Conservation (phyloP, 352 stramenopile genomes). For the Globisporangium polare region DNA sequence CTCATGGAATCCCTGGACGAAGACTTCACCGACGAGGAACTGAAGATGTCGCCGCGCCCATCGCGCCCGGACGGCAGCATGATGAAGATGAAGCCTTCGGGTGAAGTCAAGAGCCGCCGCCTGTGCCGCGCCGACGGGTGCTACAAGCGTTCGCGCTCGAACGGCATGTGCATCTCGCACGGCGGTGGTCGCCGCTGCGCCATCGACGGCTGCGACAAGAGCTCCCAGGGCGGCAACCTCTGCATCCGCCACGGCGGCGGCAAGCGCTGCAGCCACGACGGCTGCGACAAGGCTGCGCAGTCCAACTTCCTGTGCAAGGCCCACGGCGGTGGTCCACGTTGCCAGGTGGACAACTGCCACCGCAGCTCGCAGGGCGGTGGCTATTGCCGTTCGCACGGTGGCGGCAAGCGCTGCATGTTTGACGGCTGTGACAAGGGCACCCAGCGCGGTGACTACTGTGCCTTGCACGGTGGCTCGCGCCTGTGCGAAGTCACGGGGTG, state of each 20-base stretch:
- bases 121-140: slow-evolving; percentile 74
- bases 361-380: slow-evolving; percentile 75
- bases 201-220: slow-evolving; percentile 78
- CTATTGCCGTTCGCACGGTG: slow-evolving; percentile 82
- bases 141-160: slow-evolving; percentile 85
- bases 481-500: slow-evolving; percentile 78
- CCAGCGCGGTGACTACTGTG: slow-evolving; percentile 84
- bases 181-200: slow-evolving; percentile 74
- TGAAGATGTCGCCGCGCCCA: slow-evolving; percentile 48
- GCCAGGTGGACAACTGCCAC: slow-evolving; percentile 59
- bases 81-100: slow-evolving; percentile 21
- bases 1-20: slow-evolving; percentile 71
- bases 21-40: slow-evolving; percentile 67
- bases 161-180: slow-evolving; percentile 84
- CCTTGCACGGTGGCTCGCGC: slow-evolving; percentile 78
- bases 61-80: slow-evolving; percentile 22
- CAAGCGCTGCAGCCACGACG: slow-evolving; percentile 72
- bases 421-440: slow-evolving; percentile 85
- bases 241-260: slow-evolving; percentile 86
- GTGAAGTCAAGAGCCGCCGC: slow-evolving; percentile 56
- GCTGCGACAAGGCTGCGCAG: slow-evolving; percentile 79
- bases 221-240: slow-evolving; percentile 72
- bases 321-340: slow-evolving; percentile 82
- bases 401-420: slow-evolving; percentile 84
- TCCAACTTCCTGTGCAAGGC: slow-evolving; percentile 85